Evolutionary conservation across 2,329 filamentous ascomycete species (phyloP).

Genomic region (Fusarium sp.): DNA sequence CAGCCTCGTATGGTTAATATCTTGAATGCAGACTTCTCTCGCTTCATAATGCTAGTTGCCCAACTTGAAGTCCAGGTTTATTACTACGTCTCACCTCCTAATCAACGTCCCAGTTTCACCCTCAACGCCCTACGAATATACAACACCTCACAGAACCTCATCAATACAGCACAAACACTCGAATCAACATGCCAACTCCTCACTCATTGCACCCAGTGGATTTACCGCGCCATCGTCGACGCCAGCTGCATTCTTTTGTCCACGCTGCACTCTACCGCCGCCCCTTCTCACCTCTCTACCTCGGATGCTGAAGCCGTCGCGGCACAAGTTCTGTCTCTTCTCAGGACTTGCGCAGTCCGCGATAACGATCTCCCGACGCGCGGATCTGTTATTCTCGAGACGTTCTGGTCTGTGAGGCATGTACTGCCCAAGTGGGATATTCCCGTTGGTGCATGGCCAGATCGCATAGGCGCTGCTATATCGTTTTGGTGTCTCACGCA

Average conservation of each 20-base stretch:
- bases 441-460: conserved; percentile 55
- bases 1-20: background rate
- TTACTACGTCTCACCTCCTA: conserved; percentile 61
- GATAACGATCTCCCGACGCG: conserved; percentile 62
- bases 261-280: conserved; percentile 58
- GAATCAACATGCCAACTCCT: conserved; percentile 56
- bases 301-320: conserved; percentile 47
- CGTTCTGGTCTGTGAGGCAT: conserved; percentile 58
- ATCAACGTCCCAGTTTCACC: conserved; percentile 52
- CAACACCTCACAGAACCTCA: conserved; percentile 59
- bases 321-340: conserved; percentile 49
- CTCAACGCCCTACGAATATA: conserved; percentile 60
- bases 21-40: conserved; percentile 54
- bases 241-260: conserved; percentile 59
- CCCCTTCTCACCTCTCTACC: conserved; percentile 46
- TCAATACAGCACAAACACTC: conserved; percentile 56
- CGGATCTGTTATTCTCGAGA: conserved; percentile 59
- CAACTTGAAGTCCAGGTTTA: conserved; percentile 65
- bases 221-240: conserved; percentile 59
- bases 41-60: conserved; percentile 61
- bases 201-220: conserved; percentile 61
- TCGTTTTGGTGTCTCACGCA: conserved; percentile 61
- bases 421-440: conserved; percentile 54
- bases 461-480: conserved; percentile 61
- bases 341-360: conserved; percentile 57